These are phyloP conservation scores for Fraxinus anomala DNA, from an alignment of 257 asterid species.

Conservation along the genomic window DNA sequence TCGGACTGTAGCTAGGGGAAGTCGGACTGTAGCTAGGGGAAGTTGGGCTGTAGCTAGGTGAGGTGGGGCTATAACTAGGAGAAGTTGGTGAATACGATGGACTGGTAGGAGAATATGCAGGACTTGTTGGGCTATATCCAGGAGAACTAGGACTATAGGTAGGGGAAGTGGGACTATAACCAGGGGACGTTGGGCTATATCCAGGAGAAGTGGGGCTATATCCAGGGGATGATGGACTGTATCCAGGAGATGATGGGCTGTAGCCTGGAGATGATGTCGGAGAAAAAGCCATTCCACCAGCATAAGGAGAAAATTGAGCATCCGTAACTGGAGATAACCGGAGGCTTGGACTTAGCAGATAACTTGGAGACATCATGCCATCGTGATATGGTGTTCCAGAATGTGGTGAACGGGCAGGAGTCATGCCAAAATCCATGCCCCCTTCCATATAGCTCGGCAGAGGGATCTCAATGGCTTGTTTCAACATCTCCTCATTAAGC, in stretches of 20 bases:
- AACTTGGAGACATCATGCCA: conserved; percentile 92
- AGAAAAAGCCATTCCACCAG: conserved; percentile 81
- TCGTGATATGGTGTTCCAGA: conserved; percentile 88
- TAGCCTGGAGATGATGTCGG: conserved; percentile 85
- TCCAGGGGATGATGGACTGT: conserved; percentile 88
- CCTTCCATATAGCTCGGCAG: conserved; percentile 96
- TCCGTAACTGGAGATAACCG: conserved; percentile 74
- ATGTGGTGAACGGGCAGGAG: conserved; percentile 88
- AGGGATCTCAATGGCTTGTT: conserved; percentile 87
- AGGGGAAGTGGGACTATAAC: conserved; percentile 91
- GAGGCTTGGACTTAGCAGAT: conserved; percentile 76
- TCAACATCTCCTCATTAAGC: conserved; percentile 90
- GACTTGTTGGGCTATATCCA: conserved; percentile 90
- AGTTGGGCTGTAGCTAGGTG: conserved; percentile 79
- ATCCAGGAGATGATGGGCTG: conserved; percentile 70
- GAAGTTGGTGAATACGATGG: conserved; percentile 90
- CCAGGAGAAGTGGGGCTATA: conserved; percentile 89
- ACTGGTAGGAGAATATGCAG: conserved; percentile 91
- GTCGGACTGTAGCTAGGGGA: conserved; percentile 91
- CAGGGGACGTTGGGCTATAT: conserved; percentile 85
- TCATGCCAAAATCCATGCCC: conserved; percentile 88
- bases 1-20: conserved; percentile 73
- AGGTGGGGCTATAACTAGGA: conserved; percentile 71
- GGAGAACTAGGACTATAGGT: conserved; percentile 93
- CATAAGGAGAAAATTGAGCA: conserved; percentile 92